Evolutionary conservation across 2,329 filamentous ascomycete genomes (phyloP).

Genomic region (Leptoxyphium fumago): DNA sequence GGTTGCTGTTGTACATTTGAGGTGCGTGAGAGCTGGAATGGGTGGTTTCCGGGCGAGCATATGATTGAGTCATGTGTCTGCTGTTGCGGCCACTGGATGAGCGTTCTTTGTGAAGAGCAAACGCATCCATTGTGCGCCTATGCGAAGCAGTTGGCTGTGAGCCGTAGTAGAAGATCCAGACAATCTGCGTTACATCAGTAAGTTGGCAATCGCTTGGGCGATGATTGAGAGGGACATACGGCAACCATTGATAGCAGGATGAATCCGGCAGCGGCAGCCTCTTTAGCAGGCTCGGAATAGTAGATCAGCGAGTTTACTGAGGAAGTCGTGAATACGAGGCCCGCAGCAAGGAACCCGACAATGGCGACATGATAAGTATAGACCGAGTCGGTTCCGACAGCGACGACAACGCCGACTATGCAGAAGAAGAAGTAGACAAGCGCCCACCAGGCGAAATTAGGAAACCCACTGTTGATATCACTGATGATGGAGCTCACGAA

Average conservation of each 20-base stretch:
- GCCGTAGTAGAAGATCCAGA: constrained; percentile 99
- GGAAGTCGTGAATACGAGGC: constrained; percentile 71
- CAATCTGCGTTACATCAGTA: constrained; percentile 45
- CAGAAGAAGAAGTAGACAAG: constrained; percentile 73
- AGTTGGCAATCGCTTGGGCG: neutral
- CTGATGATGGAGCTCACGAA: constrained; percentile 77
- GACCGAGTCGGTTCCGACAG: constrained; percentile 70
- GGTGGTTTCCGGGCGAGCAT: constrained; percentile 69
- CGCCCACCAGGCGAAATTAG: constrained; percentile 87
- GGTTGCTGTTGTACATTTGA: constrained; percentile 94
- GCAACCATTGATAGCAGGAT: constrained; percentile 87
- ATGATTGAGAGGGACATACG: constrained; percentile 40
- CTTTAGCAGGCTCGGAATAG: constrained; percentile 48
- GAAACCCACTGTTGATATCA: constrained; percentile 44
- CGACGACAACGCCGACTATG: constrained; percentile 65
- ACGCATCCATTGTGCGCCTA: constrained; percentile 87
- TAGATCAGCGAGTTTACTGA: constrained; percentile 80
- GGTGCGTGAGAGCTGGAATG: constrained; percentile 44
- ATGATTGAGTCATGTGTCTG: constrained; percentile 58
- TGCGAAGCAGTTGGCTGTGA: constrained; percentile 76
- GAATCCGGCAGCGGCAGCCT: constrained; percentile 83
- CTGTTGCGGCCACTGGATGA: constrained; percentile 44
- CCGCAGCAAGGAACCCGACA: constrained; percentile 72
- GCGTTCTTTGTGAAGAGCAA: constrained; percentile 77
- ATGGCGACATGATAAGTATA: constrained; percentile 87